A percentile compares a stretch with the other conserved stretches of the same genome.
These are phyloP conservation scores for Stagonosporopsis vannaccii DNA, from an alignment of 2,329 filamentous ascomycete genomes.

Conservation along the genomic window DNA sequence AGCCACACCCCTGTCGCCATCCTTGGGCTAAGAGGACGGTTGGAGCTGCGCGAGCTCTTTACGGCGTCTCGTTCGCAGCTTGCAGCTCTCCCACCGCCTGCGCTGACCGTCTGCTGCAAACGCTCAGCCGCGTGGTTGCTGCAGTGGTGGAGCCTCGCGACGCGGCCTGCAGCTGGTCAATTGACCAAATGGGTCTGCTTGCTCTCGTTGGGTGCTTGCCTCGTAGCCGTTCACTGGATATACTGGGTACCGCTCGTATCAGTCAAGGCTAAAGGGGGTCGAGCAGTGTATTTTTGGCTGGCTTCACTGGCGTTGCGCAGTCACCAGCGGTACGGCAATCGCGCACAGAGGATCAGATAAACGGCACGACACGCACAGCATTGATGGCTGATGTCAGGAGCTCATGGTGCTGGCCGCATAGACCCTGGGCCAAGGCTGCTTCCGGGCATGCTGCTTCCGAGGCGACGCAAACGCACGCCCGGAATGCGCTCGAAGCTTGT, in stretches of 20 bases:
- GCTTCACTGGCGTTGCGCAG: background rate
- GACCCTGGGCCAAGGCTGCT: conserved; percentile 22
- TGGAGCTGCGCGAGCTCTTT: conserved; percentile 12
- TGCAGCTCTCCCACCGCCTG: conserved; percentile 27
- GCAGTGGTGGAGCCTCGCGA: conserved; percentile 18
- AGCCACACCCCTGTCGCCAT: conserved; percentile 24
- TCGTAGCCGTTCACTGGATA: conserved; percentile 29
- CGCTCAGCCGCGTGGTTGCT: conserved; percentile 39
- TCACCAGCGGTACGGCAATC: conserved; percentile 8
- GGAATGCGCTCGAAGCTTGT: conserved; percentile 13
- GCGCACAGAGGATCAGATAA: conserved; percentile 17
- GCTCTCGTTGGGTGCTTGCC: conserved; percentile 11
- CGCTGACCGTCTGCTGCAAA: conserved; percentile 35
- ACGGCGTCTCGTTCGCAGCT: conserved; percentile 1
- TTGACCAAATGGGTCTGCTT: background rate
- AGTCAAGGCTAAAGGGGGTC: conserved; percentile 29
- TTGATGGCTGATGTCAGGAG: conserved; percentile 20
- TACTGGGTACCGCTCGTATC: conserved; percentile 31
- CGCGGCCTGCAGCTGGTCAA: conserved; percentile 24
- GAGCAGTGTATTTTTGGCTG: conserved; percentile 22
- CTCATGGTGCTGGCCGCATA: background rate
- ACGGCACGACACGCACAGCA: conserved; percentile 10
- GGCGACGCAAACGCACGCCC: conserved; percentile 20
- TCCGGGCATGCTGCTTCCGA: conserved; percentile 28
- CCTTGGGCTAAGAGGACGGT: conserved; percentile 17